Base-by-base conservation (phyloP, 805 yeast species). In the Lipomyces spencermartinsiae region DNA sequence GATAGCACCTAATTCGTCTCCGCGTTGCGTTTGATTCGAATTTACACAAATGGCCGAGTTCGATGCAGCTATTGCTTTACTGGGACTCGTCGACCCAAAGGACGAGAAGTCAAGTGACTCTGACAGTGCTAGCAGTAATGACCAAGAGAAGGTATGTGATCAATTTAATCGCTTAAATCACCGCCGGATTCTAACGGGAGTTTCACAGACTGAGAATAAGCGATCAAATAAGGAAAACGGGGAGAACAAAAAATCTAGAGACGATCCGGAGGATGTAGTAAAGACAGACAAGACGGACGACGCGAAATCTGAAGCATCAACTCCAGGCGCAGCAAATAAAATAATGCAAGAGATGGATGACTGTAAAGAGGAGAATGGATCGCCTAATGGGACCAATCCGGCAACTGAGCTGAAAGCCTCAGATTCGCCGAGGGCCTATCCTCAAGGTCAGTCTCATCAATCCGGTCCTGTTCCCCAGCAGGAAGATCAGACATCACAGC, bases 21-120 rank as follows among this genome's bases (percentile, higher is more conserved):
- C 2, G 59, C 4, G 7, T 22, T 25, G 22, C 49, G 22, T n/a
- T 43, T 16, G 49, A n/a, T 1, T 43, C 22, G 49, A 19, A n/a
- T 9, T 6, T 1, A 19, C 9, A 16, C 19, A 33, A 14, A 67
- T 69, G 72, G 72, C 72, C 31, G 72, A 69, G 62, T 64, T 67
- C 56, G 70, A 69, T 35, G 72, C 72, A 31, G 72, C 72, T n/a
- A 69, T 64, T 19, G 72, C 72, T 16, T 64, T 69, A n/a, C 66
- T 69, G 25, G 71, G 69, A 7, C 68, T 69, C 16, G 71, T 69
- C 19, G 72, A 69, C 12, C 71, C 67, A 5, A 57, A 66, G 61
- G 69, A 66, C 58, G 72, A 67, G 29, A 53, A 63, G 57, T 54
- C 71, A 3, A 59, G 59, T 53, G 66, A 62, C 31, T 62, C 66